Conservation (phyloP, 371 early-diverging fungal species). For the Actinomortierella wolfii region DNA sequence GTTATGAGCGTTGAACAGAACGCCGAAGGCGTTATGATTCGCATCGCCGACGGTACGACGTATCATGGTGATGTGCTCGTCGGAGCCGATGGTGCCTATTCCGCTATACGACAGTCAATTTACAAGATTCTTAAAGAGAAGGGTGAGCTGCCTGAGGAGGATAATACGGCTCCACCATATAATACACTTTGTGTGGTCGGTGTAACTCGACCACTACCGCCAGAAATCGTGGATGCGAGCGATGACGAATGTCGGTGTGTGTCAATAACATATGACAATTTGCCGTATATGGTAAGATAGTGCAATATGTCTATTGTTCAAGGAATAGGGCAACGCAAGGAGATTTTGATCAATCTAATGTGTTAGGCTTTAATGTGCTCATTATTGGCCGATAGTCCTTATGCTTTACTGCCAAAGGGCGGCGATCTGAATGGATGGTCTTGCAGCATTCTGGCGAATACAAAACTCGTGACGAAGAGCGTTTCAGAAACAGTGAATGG, state of each 20-base stretch:
- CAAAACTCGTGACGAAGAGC: not conserved
- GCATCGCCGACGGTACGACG: slow-evolving; percentile 17
- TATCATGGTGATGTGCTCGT: slow-evolving; percentile 32
- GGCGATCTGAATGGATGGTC: no score
- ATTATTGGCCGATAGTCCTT: no score
- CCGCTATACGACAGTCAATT: slow-evolving; percentile 20
- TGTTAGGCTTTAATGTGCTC: no score
- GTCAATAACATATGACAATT: no score
- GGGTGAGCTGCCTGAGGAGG: slow-evolving; percentile 9
- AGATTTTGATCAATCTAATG: no score
- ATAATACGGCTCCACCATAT: slow-evolving; percentile 12
- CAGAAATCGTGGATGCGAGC: not conserved
- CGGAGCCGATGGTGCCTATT: slow-evolving; percentile 39
- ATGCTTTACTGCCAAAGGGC: no score
- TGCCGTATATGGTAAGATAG: no score
- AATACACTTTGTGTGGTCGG: slow-evolving; percentile 24
- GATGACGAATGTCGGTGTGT: no score
- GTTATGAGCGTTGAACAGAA: slow-evolving; percentile 18
- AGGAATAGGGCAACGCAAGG: no score
- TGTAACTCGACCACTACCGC: slow-evolving; percentile 13
- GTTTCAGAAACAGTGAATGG: slow-evolving; percentile 16
- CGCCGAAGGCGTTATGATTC: slow-evolving; percentile 18
- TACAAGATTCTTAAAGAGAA: slow-evolving; percentile 11
- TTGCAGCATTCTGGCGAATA: no score
- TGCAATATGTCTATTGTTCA: no score